Base-by-base conservation (phyloP, 129 eudicot species). In the Chrysanthemum makinoi region DNA sequence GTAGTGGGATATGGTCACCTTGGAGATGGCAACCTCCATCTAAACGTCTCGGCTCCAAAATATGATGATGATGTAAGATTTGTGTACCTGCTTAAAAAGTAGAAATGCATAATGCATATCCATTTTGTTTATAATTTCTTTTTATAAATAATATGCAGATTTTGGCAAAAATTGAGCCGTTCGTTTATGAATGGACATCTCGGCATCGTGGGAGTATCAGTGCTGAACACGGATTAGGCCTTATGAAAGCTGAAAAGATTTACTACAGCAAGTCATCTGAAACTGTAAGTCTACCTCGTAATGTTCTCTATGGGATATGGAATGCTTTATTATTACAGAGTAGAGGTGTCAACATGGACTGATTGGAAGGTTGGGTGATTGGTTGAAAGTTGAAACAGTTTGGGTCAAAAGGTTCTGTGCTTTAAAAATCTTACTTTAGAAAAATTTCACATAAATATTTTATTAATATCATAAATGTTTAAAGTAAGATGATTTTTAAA, bases 131-230 rank as follows among this genome's bases (percentile, higher is more conserved):
- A 63, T 80, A 16, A 77, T 16, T 30, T 12, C 19, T 62, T 8
- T 53, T 35, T 0, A 39, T n/a, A 47, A 28, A 48, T 51, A 54
- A 64, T 65, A 3, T 80, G 74, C 88, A 95, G 99, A 80, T 95
- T 75, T 72, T 95, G 55, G 85, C 85, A 18, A 82, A 90, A 72
- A 90, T 95, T 58, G 99, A 95, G 53, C 99, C 97, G 18, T 95
- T 84, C 80, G 95, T 95, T n/a, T 95, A 95, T 69, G 99, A 95
- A 77, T 95, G 99, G 99, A 90, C 99, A 75, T 88, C 99, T 46
- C 80, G 79, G 70, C 96, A 95, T 62, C 84, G 80, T 46, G 99
- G 99, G 65, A 95, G 99, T 89, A 95, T 95, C 33, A 95, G 99
- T 75, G 99, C 99, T 57, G 99, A 95, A 83, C 97, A 95, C 66